Evolutionary conservation across 805 yeast genomes (phyloP).

Genomic region (Maudiozyma turicensis): DNA sequence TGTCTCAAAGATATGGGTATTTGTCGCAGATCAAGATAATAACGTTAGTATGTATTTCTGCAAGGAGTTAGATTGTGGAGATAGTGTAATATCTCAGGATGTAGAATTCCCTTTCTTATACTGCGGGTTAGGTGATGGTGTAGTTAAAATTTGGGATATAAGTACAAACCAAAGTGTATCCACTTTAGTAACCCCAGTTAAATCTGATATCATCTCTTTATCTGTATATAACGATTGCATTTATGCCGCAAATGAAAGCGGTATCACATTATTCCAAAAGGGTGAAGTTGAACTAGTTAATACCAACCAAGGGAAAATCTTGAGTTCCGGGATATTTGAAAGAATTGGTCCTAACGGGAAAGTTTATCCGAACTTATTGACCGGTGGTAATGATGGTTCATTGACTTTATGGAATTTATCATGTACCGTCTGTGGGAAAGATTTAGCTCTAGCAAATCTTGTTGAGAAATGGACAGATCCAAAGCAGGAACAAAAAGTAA

Average conservation of each 20-base stretch:
- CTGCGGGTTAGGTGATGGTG: slow-evolving; percentile 71
- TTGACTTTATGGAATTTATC: slow-evolving; percentile 59
- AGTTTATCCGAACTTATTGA: slow-evolving; percentile 39
- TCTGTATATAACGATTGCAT: slow-evolving; percentile 24
- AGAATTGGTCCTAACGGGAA: slow-evolving; percentile 17
- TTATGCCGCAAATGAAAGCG: slow-evolving; percentile 34
- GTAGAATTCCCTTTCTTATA: slow-evolving; percentile 60
- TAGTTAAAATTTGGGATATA: slow-evolving; percentile 77
- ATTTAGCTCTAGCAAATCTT: background rate
- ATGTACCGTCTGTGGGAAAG: background rate
- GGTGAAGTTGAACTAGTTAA: slow-evolving; percentile 39
- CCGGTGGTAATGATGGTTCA: slow-evolving; percentile 64
- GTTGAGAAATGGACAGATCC: background rate
- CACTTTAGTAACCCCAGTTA: slow-evolving; percentile 31
- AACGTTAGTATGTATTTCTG: slow-evolving; percentile 8
- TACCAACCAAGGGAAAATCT: slow-evolving; percentile 46
- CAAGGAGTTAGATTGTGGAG: slow-evolving; percentile 41
- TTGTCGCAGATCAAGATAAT: slow-evolving; percentile 18
- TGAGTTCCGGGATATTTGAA: slow-evolving; percentile 44
- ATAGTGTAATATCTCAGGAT: slow-evolving; percentile 62
- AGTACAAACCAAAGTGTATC: slow-evolving; percentile 64
- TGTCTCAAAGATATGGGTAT: slow-evolving; percentile 67
- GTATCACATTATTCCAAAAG: slow-evolving; percentile 35
- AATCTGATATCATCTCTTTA: slow-evolving; percentile 45
- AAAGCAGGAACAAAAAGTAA: slow-evolving; percentile 18